These are phyloP conservation scores for Thelonectria discophora DNA, from an alignment of 2,329 filamentous ascomycete species.

Conservation along the genomic window DNA sequence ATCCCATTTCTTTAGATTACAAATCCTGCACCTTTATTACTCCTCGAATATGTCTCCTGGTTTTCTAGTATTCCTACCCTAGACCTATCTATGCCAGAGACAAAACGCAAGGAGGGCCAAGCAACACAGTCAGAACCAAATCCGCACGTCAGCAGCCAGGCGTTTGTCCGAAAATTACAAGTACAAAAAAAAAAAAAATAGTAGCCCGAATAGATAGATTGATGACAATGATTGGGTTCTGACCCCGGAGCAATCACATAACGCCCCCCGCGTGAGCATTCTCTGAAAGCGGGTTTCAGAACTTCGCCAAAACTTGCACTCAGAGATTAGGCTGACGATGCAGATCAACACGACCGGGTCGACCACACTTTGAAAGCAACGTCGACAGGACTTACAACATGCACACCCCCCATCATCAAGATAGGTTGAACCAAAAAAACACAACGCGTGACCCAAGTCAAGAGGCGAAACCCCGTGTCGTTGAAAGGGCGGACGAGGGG, in stretches of 20 bases:
- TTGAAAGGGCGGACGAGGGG: constrained; percentile 5
- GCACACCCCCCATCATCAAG: not conserved
- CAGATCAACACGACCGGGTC: not conserved
- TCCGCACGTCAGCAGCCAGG: constrained; percentile 1
- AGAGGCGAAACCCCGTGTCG: not conserved
- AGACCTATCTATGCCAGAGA: not conserved
- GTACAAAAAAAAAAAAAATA: not conserved
- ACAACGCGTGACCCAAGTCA: not conserved
- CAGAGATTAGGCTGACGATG: not conserved
- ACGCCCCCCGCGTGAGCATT: constrained; percentile 3
- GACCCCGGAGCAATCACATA: constrained; percentile 2
- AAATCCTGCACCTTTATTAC: constrained; percentile 1
- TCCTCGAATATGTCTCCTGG: not conserved
- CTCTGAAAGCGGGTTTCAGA: not conserved
- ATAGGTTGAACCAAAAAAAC: not conserved
- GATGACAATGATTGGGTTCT: constrained; percentile 10
- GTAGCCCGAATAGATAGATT: no score
- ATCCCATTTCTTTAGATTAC: not conserved
- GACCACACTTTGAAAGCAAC: not conserved
- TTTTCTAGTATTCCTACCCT: constrained; percentile 1
- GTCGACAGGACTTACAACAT: no score
- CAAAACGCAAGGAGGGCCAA: not conserved
- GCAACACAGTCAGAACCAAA: constrained; percentile 24
- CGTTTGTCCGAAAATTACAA: not conserved
- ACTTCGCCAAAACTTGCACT: not conserved